phyloP scores from a whole-genome alignment of 1,284 basidiomycete species.

The Boletus mariae region DNA sequence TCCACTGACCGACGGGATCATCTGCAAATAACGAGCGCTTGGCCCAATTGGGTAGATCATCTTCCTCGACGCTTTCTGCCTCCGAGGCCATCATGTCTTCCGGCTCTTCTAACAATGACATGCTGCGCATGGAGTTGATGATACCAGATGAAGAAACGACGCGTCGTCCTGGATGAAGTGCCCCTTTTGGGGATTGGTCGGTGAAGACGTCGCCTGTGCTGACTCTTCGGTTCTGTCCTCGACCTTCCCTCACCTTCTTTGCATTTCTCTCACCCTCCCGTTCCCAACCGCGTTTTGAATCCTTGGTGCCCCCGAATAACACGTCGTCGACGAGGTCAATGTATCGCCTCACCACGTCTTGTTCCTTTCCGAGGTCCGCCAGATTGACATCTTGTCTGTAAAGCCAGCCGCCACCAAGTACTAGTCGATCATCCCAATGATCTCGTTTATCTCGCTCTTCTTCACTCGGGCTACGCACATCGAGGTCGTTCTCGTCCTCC shows the following conservation, averaged over 20 bases:
- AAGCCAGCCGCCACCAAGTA: constrained; percentile 74
- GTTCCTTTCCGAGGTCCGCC: constrained; percentile 54
- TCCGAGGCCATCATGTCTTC: constrained; percentile 51
- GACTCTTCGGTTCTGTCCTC: constrained; percentile 45
- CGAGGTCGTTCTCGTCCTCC: constrained; percentile 65
- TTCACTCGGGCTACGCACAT: constrained; percentile 33
- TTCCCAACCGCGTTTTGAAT: constrained; percentile 54
- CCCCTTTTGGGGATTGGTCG: constrained; percentile 20
- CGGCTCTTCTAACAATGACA: constrained; percentile 58
- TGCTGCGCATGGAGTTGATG: constrained; percentile 45
- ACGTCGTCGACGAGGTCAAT: constrained; percentile 71
- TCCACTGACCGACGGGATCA: constrained; percentile 54
- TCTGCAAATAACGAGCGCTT: constrained; percentile 49
- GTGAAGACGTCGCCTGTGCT: constrained; percentile 47
- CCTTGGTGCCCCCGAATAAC: constrained; percentile 58
- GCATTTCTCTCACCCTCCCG: constrained; percentile 43
- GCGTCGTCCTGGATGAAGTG: constrained; percentile 35
- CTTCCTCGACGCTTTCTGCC: constrained; percentile 45
- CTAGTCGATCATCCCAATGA: constrained; percentile 74
- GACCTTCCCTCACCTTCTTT: constrained; percentile 37
- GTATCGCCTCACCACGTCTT: constrained; percentile 54
- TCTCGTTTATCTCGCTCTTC: constrained; percentile 59
- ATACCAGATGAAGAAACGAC: constrained; percentile 50
- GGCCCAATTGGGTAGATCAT: constrained; percentile 69
- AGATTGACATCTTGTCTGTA: constrained; percentile 65